Base-by-base conservation (phyloP, 139 green algal genomes). In the Astrephomene gubernaculifera region DNA sequence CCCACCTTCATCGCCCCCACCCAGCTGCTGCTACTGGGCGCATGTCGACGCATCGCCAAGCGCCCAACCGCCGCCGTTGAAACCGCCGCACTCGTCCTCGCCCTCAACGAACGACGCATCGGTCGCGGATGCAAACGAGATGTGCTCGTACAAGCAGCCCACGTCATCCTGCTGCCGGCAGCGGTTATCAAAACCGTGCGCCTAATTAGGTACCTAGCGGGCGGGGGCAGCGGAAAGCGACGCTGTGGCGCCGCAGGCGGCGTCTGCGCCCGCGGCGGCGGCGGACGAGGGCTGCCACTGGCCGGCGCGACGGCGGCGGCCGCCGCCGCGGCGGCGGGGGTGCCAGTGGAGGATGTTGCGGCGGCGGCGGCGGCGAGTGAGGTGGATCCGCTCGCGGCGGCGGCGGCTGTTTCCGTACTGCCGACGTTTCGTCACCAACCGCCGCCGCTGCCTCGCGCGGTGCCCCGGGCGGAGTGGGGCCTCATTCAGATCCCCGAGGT, bases 11-110 rank as follows among this genome's bases (percentile, higher is more conserved):
- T 57, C 39, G 39, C 17, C 21, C 31, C 45, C 31, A 1, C n/a
- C 0, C 64, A 85, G 79, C 24, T 85, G n/a, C 29, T 85, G 31
- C 43, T 76, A 2, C 35, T 85, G 17, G 79, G 79, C 63, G 63
- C 33, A 2, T 43, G 44, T 0, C 79, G 79, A 8, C 63, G 41
- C 44, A 67, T 12, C 22, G 79, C 79, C 21, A 85, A 85, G 64
- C 79, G 64, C 5, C 25, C 79, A 19, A 75, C 79, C 10, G 79
- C 79, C 24, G 64, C 79, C 24, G 79, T 85, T 44, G 79, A 85
- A 44, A 85, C 79, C 9, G 63, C 64, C 27, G 63, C 79, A 10
- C 43, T 85, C 33, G 64, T 75, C 21, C 44, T 76, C 12, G 79
- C 75, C 7, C 61, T 85, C 12, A 68, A 65, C 29, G 63, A 85